Base-by-base conservation (phyloP, 2,329 filamentous ascomycete genomes). In the Scedosporium aurantiacum region DNA sequence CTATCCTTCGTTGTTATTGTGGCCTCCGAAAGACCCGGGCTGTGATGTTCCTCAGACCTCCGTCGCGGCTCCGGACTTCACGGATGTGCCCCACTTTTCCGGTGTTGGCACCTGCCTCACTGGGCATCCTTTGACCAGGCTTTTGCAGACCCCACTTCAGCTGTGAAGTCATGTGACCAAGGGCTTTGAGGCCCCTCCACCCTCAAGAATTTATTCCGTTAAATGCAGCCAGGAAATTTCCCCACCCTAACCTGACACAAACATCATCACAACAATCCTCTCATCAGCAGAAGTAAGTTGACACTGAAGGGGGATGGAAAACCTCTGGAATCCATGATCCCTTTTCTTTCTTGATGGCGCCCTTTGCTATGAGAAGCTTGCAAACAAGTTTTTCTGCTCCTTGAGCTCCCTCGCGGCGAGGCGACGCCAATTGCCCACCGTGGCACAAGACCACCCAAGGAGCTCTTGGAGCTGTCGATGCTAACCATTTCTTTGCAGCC, bases 401-500 rank as follows among this genome's bases (percentile, higher is more conserved):
- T 14, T 25, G 47, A 54, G 47, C n/a, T 25, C 12, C 16, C 50
- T 54, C 50, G 50, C 18, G n/a, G 50, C 50, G 23, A 54, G 23
- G 50, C 18, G 12, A 25, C 23, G 23, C 18, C 23, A 54, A 23
- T 23, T 54, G 18, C 23, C 12, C 32, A 37, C 8, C 50, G 4
- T 21, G 18, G 50, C 50, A 23, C 12, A 23, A 23, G 18, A 23
- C 50, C 12, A 14, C 50, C 50, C 5, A 14, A 23, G 12, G 23
- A 54, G 50, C 50, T 54, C 50, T 12, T 47, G 43, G 0, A 82
- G 84, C 2, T 16, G 4, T 43, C 23, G 40, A 18, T 61, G 37
- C 64, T 65, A 66, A 65, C 68, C 68, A 67, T 68, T 64, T 61
- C 57, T 55, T 57, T 60, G 60, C 65, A 71, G 69, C 66, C 66